phyloP scores from a whole-genome alignment of 108 stramenopile species.

The Epithemia pelagica region DNA sequence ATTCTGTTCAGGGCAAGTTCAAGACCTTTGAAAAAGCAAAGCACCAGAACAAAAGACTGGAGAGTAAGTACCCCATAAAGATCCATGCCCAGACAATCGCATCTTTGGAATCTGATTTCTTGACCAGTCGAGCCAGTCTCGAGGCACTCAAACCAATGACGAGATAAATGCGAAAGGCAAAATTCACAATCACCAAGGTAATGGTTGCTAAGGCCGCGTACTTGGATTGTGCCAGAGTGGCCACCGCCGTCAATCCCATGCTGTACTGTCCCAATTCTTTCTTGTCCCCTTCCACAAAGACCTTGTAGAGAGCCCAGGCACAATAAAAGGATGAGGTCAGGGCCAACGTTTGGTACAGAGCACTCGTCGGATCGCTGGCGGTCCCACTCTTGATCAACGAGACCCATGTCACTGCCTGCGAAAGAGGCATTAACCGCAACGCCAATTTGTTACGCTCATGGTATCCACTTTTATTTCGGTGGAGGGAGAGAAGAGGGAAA shows the following conservation, averaged over 20 bases:
- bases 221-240: background rate
- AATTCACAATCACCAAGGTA: conserved; percentile 6
- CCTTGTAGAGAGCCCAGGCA: conserved; percentile 10
- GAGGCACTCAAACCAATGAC: background rate
- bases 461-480: too few species aligned
- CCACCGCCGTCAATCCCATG: background rate
- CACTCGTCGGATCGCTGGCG: background rate
- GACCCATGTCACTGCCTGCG: conserved; percentile 8
- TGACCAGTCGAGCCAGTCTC: conserved; percentile 1
- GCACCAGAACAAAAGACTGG: conserved; percentile 7
- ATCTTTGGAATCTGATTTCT: conserved; percentile 2
- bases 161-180: background rate
- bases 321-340: conserved; percentile 7
- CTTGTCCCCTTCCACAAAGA: background rate
- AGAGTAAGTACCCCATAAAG: conserved; percentile 8
- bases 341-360: too few species aligned
- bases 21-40: too few species aligned
- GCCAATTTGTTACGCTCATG: too few species aligned
- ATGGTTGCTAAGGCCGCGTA: background rate
- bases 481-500: too few species aligned
- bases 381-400: too few species aligned
- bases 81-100: conserved; percentile 3
- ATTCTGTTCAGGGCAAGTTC: too few species aligned
- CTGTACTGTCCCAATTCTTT: conserved; percentile 5
- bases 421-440: conserved; percentile 15